Evolutionary conservation across 2,329 filamentous ascomycete species (phyloP), one percentile per base, ranked within the genome.

Genomic region (Cladophialophora psammophila): DNA sequence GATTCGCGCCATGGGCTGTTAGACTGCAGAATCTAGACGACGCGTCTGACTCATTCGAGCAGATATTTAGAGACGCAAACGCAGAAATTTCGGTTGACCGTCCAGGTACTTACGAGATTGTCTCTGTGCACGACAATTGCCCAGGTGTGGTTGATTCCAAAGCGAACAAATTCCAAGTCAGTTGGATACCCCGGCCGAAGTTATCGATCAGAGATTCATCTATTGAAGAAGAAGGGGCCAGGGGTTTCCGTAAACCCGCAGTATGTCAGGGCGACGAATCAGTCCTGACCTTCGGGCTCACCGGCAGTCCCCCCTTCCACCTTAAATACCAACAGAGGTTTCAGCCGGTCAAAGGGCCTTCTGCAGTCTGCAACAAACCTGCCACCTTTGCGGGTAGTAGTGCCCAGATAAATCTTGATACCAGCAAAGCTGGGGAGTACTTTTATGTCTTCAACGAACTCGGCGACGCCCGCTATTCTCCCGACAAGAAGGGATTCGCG

Each of bases 191-290:
- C 38, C 88, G 94, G 55, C 96, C 95, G 0, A 83, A 88, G 69
- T 84, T 96, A 50, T 85, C 85, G 13, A 77, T 95, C 54, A 83
- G 88, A 5, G 86, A 90, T 67, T 87, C 87, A n/a, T 83, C 88
- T 3, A 86, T 88, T 55, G 84, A 92, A 55, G 82, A 82, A 10
- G 79, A 84, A 40, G 81, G 83, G 15, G 82, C 81, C 8, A 82
- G 83, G 34, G 83, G 84, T 38, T 91, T 90, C 75, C 77, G 89
- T 72, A 96, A 96, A 78, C 86, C 89, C 50, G 90, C 94, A 68
- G 90, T 99, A 35, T 99, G 95, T 75, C 94, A 99, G 80, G 94
- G 94, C 35, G 94, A 98, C 69, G 91, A 97, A 74, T 94, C 97
- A 77, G 88, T 89, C 3, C 89, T 97, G 63, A 93, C 97, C 74